Percentiles rank a stretch among this genome's conserved stretches.
Evolutionary conservation across 352 stramenopile species (phyloP).

Genomic region (Pythium periplocum): DNA sequence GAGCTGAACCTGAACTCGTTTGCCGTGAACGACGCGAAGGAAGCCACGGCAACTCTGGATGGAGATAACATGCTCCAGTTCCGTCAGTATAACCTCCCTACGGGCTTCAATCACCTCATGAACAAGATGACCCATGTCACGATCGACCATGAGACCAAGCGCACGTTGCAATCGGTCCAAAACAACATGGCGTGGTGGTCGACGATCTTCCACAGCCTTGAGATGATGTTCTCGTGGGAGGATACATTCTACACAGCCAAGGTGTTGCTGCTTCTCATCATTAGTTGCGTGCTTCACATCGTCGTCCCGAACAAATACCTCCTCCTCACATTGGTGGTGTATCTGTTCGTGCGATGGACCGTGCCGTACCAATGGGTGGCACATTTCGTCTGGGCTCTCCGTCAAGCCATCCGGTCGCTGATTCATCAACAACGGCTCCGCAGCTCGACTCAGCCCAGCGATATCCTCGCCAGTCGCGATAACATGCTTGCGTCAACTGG

Average conservation of each 20-base stretch:
- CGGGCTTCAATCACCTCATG: conserved; percentile 83
- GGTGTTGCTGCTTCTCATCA: conserved; percentile 75
- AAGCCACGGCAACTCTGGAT: conserved; percentile 16
- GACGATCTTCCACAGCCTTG: conserved; percentile 72
- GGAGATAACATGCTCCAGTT: conserved; percentile 35
- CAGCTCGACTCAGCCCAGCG: conserved; percentile 53
- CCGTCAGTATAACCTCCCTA: conserved; percentile 74
- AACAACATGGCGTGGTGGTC: conserved; percentile 90
- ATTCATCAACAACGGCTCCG: conserved; percentile 74
- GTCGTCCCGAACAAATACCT: conserved; percentile 84
- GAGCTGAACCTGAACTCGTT: conserved; percentile 83
- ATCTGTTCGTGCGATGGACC: conserved; percentile 78
- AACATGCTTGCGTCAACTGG: conserved; percentile 16
- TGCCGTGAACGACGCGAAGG: conserved; percentile 41
- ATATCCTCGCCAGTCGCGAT: conserved; percentile 27
- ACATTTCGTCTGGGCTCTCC: conserved; percentile 59
- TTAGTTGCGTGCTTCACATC: conserved; percentile 83
- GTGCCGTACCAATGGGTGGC: conserved; percentile 72
- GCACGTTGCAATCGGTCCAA: conserved; percentile 78
- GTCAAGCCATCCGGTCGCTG: conserved; percentile 59
- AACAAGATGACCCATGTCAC: conserved; percentile 89
- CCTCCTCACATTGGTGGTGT: conserved; percentile 66
- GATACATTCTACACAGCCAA: conserved; percentile 83
- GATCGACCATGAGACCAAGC: conserved; percentile 78
- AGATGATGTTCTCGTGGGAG: conserved; percentile 87